Evolutionary conservation across 345 rosid species (phyloP), one percentile per base, ranked within the genome.

Genomic region (Salix caprea): DNA sequence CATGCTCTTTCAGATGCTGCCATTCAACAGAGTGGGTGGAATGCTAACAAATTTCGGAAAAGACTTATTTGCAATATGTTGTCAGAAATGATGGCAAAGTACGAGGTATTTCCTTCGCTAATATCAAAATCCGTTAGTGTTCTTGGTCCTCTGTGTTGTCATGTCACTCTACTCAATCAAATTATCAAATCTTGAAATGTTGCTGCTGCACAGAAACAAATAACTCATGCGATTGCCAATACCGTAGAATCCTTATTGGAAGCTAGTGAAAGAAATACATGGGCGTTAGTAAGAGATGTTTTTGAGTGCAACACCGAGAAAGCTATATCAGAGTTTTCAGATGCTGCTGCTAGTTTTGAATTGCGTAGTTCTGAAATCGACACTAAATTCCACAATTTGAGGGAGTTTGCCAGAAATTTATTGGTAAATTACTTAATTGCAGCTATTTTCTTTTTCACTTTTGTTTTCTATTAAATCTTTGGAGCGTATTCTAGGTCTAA

Each of bases 211-310:
- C 88, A 91, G 94, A 89, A 87, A 84, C 85, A 84, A 70, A 86
- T 90, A 60, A 72, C 48, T 73, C 84, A 74, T 62, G 84, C 85
- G 73, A 86, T 91, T 16, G 76, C 70, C 50, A 83, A 69, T 76
- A 91, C 90, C 54, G 82, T 90, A 50, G 91, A 87, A 82, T 85
- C 90, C 60, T 83, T 91, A 50, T 80, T 89, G 14, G 97, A 90
- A 75, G 79, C 84, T 75, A 90, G 90, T 58, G 85, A 84, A 39
- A 82, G 81, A 23, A 90, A 87, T 68, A 89, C 94, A 4, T 91
- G 94, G 97, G 74, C 89, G 40, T 87, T 89, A 42, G 88, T 91
- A 77, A 84, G 91, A 79, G 82, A 75, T 67, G 91, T 91, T 77
- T 91, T 91, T 70, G 76, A 85, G 77, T 89, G 70, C 74, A 91